Evolutionary conservation across 2,329 filamentous ascomycete species (phyloP).

Genomic region (Hypocreales sp.): DNA sequence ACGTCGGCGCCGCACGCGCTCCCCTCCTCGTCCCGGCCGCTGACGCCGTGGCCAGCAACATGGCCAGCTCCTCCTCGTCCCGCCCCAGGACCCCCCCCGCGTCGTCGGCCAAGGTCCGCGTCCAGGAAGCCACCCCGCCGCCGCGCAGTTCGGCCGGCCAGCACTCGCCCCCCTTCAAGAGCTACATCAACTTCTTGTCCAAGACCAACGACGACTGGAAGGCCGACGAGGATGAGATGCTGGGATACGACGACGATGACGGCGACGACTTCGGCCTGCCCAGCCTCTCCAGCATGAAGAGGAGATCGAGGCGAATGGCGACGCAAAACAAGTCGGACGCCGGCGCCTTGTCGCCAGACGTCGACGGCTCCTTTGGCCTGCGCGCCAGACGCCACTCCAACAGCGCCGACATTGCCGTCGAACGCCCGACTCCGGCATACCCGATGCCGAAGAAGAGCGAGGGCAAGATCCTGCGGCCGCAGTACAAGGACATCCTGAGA

Average conservation of each 20-base stretch:
- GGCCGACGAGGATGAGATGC: slow-evolving; percentile 59
- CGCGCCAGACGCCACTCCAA: slow-evolving; percentile 52
- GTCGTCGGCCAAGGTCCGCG: slow-evolving; percentile 32
- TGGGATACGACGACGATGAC: slow-evolving; percentile 70
- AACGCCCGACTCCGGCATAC: slow-evolving; percentile 69
- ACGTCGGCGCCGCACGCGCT: slow-evolving; percentile 14
- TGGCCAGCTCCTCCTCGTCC: slow-evolving; percentile 42
- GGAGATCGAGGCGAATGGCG: slow-evolving; percentile 44
- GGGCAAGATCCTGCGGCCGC: slow-evolving; percentile 87
- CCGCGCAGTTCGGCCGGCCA: slow-evolving; percentile 33
- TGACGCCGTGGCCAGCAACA: slow-evolving; percentile 27
- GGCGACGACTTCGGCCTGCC: slow-evolving; percentile 93
- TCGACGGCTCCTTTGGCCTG: slow-evolving; percentile 21
- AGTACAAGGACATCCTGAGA: slow-evolving; percentile 91
- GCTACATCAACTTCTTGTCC: slow-evolving; percentile 68
- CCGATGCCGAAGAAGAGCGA: slow-evolving; percentile 80
- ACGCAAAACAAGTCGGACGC: slow-evolving; percentile 19
- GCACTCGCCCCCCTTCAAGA: slow-evolving; percentile 51
- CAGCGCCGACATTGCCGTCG: slow-evolving; percentile 88
- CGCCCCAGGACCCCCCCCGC: slow-evolving; percentile 64
- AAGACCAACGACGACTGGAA: slow-evolving; percentile 75
- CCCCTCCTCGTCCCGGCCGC: background rate
- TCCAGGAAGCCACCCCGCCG: slow-evolving; percentile 40
- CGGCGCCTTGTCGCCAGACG: slow-evolving; percentile 17
- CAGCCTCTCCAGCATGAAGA: slow-evolving; percentile 80